phyloP scores from a whole-genome alignment of 2,329 filamentous ascomycete species.

The Metarhizium sp. region DNA sequence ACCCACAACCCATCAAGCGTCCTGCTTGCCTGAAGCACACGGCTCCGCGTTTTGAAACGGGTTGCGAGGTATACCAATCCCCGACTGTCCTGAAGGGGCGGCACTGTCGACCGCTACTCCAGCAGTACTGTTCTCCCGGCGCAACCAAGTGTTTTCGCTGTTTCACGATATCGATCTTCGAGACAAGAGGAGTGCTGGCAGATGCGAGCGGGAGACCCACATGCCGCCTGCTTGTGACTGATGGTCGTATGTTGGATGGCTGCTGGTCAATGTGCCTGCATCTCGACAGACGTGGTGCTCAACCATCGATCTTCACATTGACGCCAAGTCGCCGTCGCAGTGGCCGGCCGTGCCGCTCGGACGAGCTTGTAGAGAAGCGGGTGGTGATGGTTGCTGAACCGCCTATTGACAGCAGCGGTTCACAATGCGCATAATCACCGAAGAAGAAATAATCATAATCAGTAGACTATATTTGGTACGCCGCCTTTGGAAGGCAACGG shows the following conservation, averaged over 20 bases:
- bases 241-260: too few species aligned
- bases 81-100: too few species aligned
- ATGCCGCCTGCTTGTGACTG: not conserved
- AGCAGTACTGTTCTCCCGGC: not conserved
- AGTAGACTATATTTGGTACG: too few species aligned
- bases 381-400: not conserved
- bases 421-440: not conserved
- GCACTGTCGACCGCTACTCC: not conserved
- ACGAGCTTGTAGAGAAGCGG: not conserved
- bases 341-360: not conserved
- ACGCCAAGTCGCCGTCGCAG: not conserved
- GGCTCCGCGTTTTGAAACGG: too few species aligned
- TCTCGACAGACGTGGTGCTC: not conserved
- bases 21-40: too few species aligned
- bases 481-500: too few species aligned
- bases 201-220: not conserved
- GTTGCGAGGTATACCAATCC: too few species aligned
- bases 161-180: not conserved
- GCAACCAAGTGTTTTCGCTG: not conserved
- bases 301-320: not conserved
- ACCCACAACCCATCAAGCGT: too few species aligned
- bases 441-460: too few species aligned
- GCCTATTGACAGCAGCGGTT: not conserved
- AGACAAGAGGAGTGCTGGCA: not conserved
- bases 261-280: too few species aligned